Conservation (phyloP, 495 filamentous ascomycete genomes). For the Cudoniella acicularis region DNA sequence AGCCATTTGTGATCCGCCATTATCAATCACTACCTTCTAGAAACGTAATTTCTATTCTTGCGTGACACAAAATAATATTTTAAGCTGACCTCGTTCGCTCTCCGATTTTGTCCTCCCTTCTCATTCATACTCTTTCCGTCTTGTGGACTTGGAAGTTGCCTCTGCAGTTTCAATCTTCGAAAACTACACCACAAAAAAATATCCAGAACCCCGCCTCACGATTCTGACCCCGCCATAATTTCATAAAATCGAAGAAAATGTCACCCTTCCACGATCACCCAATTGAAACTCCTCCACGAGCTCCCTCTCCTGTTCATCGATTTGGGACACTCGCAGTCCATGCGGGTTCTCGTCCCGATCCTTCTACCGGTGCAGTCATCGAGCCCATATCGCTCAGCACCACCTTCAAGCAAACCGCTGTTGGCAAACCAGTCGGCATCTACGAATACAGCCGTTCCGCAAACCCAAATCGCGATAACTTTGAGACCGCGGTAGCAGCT, state of each 20-base stretch:
- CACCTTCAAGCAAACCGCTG: slow-evolving; percentile 82
- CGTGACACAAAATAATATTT: background rate
- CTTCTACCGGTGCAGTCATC: slow-evolving; percentile 90
- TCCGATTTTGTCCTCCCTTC: background rate
- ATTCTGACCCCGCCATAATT: background rate
- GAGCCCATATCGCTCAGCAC: slow-evolving; percentile 93
- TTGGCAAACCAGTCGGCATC: slow-evolving; percentile 77
- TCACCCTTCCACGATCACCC: slow-evolving; percentile 35
- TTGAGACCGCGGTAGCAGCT: slow-evolving; percentile 85
- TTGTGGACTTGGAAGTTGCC: too few species aligned
- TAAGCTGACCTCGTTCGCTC: background rate
- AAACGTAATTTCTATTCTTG: too few species aligned
- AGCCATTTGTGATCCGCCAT: background rate
- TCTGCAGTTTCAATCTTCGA: background rate
- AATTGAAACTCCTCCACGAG: slow-evolving; percentile 55
- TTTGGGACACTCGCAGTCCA: slow-evolving; percentile 96
- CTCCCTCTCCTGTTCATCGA: slow-evolving; percentile 56
- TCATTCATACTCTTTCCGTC: too few species aligned
- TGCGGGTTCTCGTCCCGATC: slow-evolving; percentile 86
- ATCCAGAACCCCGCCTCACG: background rate
- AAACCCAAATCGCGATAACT: slow-evolving; percentile 93
- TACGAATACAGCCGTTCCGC: slow-evolving; percentile 91
- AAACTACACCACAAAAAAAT: background rate
- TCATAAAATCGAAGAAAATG: slow-evolving; percentile 26
- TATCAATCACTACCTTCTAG: background rate